A percentile compares a stretch with the other conserved stretches of the same genome.
Evolutionary conservation across 2,329 filamentous ascomycete species (phyloP).

Genomic region (Xylariomycetidae sp.): DNA sequence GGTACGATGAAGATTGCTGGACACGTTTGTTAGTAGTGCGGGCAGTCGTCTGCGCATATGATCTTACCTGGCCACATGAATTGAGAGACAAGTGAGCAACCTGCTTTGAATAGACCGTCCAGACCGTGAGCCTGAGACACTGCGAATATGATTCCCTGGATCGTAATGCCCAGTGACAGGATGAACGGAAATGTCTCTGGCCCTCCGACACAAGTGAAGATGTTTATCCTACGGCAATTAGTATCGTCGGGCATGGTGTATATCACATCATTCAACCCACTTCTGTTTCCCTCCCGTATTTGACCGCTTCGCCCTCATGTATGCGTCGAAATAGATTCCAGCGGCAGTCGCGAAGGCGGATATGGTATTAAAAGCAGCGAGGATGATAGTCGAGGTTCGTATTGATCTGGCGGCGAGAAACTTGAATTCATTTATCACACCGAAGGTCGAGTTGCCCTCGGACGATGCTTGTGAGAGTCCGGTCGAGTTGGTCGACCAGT

Average conservation of each 20-base stretch:
- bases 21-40: too few relatives aligned
- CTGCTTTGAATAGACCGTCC: slow-evolving; percentile 42
- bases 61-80: slow-evolving; percentile 55
- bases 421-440: slow-evolving; percentile 46
- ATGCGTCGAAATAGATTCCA: slow-evolving; percentile 55
- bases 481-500: slow-evolving; percentile 14
- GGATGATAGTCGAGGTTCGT: slow-evolving; percentile 56
- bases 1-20: slow-evolving; percentile 63
- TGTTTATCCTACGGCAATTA: slow-evolving; percentile 16
- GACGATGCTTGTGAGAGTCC: slow-evolving; percentile 23
- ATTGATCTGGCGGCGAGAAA: slow-evolving; percentile 53
- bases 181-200: slow-evolving; percentile 52
- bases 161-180: slow-evolving; percentile 51
- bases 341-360: slow-evolving; percentile 51
- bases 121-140: slow-evolving; percentile 53
- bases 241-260: too few relatives aligned
- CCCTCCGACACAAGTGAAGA: slow-evolving; percentile 40
- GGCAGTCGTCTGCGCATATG: too few relatives aligned
- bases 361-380: slow-evolving; percentile 57
- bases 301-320: slow-evolving; percentile 38
- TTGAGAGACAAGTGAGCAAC: slow-evolving; percentile 51
- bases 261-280: slow-evolving; percentile 41
- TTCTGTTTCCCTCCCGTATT: slow-evolving; percentile 31
- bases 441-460: slow-evolving; percentile 37
- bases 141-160: slow-evolving; percentile 55